Percentiles rank a stretch among this genome's conserved stretches.
Evolutionary conservation across 139 green algal species (phyloP).

Genomic region (Chlamydomonas sphaeroides): DNA sequence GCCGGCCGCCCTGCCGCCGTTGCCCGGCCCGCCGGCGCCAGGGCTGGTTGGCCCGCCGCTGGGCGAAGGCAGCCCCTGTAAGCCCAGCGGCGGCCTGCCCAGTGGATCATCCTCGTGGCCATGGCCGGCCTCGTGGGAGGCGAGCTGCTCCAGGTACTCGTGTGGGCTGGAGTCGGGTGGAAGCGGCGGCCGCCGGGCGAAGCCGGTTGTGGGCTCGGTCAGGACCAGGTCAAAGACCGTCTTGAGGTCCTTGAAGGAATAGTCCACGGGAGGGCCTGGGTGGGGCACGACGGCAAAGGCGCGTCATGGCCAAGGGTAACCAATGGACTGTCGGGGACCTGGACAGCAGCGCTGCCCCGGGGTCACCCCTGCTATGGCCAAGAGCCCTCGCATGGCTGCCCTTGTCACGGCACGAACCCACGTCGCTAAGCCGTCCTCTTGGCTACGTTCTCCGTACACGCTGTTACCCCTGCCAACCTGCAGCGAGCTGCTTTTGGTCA

Average conservation of each 20-base stretch:
- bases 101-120: background rate
- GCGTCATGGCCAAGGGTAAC: no score
- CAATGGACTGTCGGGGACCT: no score
- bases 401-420: no score
- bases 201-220: constrained; percentile 22
- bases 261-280: constrained; percentile 27
- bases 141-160: constrained; percentile 29
- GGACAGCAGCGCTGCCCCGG: no score
- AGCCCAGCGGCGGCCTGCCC: no score
- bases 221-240: constrained; percentile 27
- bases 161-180: background rate
- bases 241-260: constrained; percentile 29
- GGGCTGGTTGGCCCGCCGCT: background rate
- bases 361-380: no score
- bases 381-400: no score
- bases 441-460: no score
- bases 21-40: background rate
- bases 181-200: constrained; percentile 10
- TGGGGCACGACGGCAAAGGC: no score
- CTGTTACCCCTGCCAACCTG: no score
- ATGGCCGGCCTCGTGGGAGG: background rate
- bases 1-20: background rate
- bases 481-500: constrained; percentile 22
- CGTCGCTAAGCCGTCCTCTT: no score
- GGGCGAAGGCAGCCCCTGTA: background rate